Base-by-base conservation (phyloP, 2,329 filamentous ascomycete species). In the Talaromyces sp. region DNA sequence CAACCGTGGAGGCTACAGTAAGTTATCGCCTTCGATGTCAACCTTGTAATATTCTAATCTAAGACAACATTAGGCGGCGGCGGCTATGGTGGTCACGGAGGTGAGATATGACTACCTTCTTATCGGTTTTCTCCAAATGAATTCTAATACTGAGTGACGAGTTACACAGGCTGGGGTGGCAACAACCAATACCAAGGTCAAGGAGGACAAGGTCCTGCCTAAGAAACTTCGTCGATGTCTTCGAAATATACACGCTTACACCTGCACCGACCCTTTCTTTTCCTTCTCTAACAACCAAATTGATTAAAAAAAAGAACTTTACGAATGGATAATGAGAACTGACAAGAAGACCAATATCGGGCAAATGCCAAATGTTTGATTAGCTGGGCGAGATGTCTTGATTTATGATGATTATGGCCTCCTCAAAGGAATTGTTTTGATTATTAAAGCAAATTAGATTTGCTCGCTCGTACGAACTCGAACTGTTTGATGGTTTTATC, bases 1-100 rank as follows among this genome's bases (percentile, higher is more conserved):
- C 43, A 64, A 67, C 46, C 62, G 79, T 61, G 71, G 70, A 51
- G 73, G 75, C 33, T 65, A 64, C 35, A 57, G 64, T 62, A 69
- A 66, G 31, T 22, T 37, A 15, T 43, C 31, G 39, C 17, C 43
- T 13, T 17, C 8, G 7, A 5, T 13, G n/a, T 67, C 56, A 71
- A 72, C 35, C 64, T 60, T n/a, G 31, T 13, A 21, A 11, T 0
- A 19, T n/a, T 48, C 9, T 58, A 33, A 57, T 40, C 48, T n/a
- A 56, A 53, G 25, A 40, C 58, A 61, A 60, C 54, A 43, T 58
- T 21, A 63, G 54, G 61, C 61, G 56, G 63, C 61, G 65, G 64
- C 8, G 67, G 48, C 13, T 68, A 68, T 48, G 60, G 65, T 43
- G 64, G 64, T 54, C 37, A 52, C 28, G 60, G 61, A 51, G 59